Conservation (phyloP, 768 basidiomycete genomes). For the Obba rivulosa region DNA sequence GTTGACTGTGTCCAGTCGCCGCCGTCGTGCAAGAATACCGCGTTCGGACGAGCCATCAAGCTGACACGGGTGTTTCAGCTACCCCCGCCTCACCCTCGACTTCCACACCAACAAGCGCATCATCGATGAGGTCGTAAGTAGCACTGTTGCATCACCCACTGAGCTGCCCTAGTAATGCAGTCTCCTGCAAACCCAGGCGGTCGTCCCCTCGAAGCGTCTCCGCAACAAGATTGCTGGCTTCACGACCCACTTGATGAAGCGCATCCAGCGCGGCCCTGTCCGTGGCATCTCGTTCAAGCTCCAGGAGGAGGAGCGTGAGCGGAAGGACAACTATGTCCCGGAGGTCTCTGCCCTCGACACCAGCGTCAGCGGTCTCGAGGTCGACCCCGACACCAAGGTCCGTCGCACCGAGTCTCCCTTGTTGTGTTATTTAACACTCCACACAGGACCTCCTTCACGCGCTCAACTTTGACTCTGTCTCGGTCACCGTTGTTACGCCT, state of each 20-base stretch:
- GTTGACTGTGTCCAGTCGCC: not conserved
- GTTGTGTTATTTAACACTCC: not conserved
- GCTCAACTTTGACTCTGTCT: conserved; percentile 93
- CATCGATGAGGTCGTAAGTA: conserved; percentile 91
- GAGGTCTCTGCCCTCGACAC: conserved; percentile 95
- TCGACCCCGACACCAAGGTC: conserved; percentile 94
- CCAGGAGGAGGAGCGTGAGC: conserved; percentile 98
- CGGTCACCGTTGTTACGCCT: conserved; percentile 63
- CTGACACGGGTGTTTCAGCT: conserved; percentile 42
- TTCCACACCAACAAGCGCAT: conserved; percentile 99
- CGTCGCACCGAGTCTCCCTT: conserved; percentile 21
- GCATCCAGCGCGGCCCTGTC: conserved; percentile 96
- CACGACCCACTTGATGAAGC: conserved; percentile 99
- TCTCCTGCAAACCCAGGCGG: conserved; percentile 57
- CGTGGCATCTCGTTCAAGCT: conserved; percentile 99
- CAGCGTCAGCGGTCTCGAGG: conserved; percentile 64
- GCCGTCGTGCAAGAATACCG: not conserved
- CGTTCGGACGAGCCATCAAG: not conserved
- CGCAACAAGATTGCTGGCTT: conserved; percentile 99
- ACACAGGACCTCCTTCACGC: conserved; percentile 77
- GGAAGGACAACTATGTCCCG: conserved; percentile 99
- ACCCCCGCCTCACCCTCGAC: conserved; percentile 97
- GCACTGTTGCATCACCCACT: not conserved
- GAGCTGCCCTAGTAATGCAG: too few relatives aligned
- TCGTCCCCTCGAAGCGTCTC: conserved; percentile 97